Conservation (phyloP, 2,329 filamentous ascomycete genomes). For the Diaporthe velutina region DNA sequence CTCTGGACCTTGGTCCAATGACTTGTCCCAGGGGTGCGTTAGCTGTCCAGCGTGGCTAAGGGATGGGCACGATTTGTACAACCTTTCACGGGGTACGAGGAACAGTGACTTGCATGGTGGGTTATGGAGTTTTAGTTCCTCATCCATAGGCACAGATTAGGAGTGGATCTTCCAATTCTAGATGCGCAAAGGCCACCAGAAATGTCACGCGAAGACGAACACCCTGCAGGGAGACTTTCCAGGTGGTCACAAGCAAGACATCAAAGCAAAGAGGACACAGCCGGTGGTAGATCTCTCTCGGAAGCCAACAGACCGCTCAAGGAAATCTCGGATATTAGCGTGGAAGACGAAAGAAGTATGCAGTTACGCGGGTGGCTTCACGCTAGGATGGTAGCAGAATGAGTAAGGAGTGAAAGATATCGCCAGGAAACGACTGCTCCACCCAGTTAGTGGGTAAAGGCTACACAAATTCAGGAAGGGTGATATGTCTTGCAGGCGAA, state of each 20-base stretch:
- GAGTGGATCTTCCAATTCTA: neutral
- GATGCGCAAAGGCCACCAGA: conserved; percentile 5
- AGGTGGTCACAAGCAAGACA: conserved; percentile 4
- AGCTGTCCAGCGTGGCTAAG: conserved; percentile 1
- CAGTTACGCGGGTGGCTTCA: conserved; percentile 3
- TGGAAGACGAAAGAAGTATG: neutral
- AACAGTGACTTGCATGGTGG: neutral
- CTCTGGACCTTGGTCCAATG: conserved; percentile 8
- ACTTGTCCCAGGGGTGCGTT: conserved; percentile 8
- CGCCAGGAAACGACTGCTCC: conserved; percentile 3
- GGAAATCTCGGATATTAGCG: conserved; percentile 27
- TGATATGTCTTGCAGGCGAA: neutral
- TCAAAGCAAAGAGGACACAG: neutral
- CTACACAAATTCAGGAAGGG: neutral
- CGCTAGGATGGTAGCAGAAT: neutral
- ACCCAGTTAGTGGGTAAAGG: too few relatives aligned
- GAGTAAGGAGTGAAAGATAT: neutral
- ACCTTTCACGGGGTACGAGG: neutral
- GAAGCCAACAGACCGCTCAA: conserved; percentile 30
- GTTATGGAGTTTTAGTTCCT: neutral
- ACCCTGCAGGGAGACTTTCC: neutral
- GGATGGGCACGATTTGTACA: neutral
- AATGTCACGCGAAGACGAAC: neutral
- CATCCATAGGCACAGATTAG: neutral
- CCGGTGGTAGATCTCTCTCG: conserved; percentile 5